Percentiles rank a stretch among this genome's conserved stretches.
Evolutionary conservation across 2,329 filamentous ascomycete species (phyloP).

Genomic region (Fusarium aywerte): DNA sequence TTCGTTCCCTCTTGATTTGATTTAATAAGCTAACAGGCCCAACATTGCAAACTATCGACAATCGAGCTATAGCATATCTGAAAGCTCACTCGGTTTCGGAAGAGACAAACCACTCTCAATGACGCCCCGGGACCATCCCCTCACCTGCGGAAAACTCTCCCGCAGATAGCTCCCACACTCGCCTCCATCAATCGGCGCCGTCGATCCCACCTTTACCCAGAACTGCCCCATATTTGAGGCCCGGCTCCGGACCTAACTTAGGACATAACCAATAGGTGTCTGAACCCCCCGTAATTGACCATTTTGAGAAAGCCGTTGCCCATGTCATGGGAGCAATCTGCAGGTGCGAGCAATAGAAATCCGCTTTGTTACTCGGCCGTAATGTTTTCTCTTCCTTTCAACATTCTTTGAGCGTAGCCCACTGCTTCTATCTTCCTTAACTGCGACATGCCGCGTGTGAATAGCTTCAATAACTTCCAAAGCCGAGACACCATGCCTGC

Average conservation of each 20-base stretch:
- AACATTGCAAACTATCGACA: conserved; percentile 22
- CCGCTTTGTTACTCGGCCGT: conserved; percentile 19
- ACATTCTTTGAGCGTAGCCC: conserved; percentile 1
- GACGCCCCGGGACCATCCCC: conserved; percentile 6
- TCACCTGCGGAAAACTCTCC: conserved; percentile 13
- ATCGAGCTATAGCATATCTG: conserved; percentile 18
- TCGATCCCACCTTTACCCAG: conserved; percentile 29
- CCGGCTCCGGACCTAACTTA: conserved; percentile 39
- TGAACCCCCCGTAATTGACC: conserved; percentile 14
- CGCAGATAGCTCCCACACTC: conserved; percentile 21
- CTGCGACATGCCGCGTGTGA: conserved; percentile 26
- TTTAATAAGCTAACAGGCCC: conserved; percentile 26
- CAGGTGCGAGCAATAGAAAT: conserved; percentile 16
- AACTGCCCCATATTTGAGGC: conserved; percentile 36
- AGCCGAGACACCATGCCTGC: conserved; percentile 35
- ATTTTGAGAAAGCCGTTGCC: conserved; percentile 17
- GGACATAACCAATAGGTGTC: conserved; percentile 30
- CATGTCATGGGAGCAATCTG: conserved; percentile 37
- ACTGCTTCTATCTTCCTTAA: neutral
- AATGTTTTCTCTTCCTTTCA: conserved; percentile 13
- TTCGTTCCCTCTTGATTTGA: conserved; percentile 23
- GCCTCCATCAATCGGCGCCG: conserved; percentile 29
- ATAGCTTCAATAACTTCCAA: conserved; percentile 24
- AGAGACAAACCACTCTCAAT: conserved; percentile 27
- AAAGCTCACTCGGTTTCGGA: conserved; percentile 4